Conservation (phyloP, 345 rosid genomes). For the Gossypium anomalum region DNA sequence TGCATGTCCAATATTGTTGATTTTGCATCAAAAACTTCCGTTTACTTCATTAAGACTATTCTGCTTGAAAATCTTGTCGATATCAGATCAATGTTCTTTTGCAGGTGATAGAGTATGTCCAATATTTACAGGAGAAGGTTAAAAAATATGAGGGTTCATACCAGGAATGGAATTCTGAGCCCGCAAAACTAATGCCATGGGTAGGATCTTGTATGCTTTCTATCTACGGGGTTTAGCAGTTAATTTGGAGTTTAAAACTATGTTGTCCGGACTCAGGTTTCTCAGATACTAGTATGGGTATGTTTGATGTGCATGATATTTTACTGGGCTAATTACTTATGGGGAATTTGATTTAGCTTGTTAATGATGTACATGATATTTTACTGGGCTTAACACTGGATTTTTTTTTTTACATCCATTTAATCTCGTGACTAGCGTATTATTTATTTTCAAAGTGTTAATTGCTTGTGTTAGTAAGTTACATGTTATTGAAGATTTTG, state of each 20-base stretch:
- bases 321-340: not conserved
- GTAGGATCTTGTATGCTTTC: constrained; percentile 33
- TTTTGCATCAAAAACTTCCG: too few species aligned
- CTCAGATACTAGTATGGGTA: not conserved
- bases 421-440: not conserved
- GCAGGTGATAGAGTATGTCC: constrained; percentile 91
- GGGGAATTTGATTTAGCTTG: not conserved
- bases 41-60: not conserved
- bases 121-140: constrained; percentile 74
- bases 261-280: not conserved
- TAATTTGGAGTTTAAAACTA: not conserved
- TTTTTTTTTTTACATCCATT: not conserved
- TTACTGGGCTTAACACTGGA: not conserved
- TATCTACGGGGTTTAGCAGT: not conserved
- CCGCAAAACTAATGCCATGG: constrained; percentile 82
- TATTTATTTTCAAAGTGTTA: not conserved
- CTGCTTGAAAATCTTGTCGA: constrained; percentile 15
- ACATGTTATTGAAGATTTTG: not conserved
- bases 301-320: not conserved
- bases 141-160: constrained; percentile 82
- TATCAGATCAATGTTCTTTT: not conserved
- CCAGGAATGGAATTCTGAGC: constrained; percentile 83
- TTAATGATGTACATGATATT: not conserved
- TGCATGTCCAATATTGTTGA: not conserved
- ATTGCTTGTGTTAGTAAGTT: not conserved